Conservation (phyloP, 176 grass and related monocot genomes). For the Carex scoparia region DNA sequence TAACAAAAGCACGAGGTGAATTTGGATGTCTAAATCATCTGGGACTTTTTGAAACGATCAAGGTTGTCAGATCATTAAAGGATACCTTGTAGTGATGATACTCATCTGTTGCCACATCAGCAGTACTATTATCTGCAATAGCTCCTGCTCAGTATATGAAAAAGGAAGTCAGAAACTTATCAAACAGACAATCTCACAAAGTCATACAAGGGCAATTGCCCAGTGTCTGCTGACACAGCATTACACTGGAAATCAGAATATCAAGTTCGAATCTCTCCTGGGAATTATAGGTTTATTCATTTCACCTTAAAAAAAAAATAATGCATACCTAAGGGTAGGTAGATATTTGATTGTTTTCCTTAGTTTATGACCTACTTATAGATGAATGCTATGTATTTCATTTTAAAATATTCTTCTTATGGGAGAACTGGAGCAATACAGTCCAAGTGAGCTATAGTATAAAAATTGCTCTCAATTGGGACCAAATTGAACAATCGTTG, state of each 20-base stretch:
- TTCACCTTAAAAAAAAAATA: neutral
- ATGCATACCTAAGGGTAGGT: neutral
- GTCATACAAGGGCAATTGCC: neutral
- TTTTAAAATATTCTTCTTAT: neutral
- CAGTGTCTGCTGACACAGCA: neutral
- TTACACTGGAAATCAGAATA: neutral
- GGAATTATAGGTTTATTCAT: neutral
- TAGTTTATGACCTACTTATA: neutral
- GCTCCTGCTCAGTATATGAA: constrained; percentile 29
- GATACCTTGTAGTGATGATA: constrained; percentile 73
- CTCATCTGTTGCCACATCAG: constrained; percentile 48
- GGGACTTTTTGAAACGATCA: neutral
- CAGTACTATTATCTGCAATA: constrained; percentile 41
- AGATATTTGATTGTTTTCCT: neutral
- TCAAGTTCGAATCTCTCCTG: neutral
- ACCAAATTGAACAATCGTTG: neutral
- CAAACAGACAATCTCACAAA: neutral
- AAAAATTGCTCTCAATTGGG: neutral
- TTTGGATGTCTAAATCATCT: neutral
- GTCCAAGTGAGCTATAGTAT: neutral
- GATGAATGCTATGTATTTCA: neutral
- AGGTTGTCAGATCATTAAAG: neutral
- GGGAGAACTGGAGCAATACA: neutral
- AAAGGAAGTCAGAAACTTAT: neutral
- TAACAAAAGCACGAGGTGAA: neutral